Base-by-base conservation (phyloP, 2,329 filamentous ascomycete species). In the Orbilia brochopaga region DNA sequence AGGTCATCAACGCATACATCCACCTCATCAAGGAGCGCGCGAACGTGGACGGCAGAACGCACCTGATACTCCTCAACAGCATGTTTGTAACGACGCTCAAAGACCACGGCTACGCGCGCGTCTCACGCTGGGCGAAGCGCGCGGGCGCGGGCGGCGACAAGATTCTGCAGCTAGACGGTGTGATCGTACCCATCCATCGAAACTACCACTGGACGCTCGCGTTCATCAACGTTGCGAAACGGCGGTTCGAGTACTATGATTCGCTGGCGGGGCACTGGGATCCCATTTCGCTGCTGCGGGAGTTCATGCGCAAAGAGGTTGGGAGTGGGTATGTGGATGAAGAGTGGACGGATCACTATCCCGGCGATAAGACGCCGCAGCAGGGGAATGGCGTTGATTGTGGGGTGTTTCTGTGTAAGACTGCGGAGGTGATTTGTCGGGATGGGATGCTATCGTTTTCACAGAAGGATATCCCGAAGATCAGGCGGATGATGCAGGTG, bases 231-330 rank as follows among this genome's bases (percentile, higher is more conserved):
- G 70, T 74, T n/a, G 73, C 66, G 48, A 17, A 72, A 30, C 76
- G 73, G 59, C 67, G 74, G 24, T 73, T 77, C 27, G 76, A 77
- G 52, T 75, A 75, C 23, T 77, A 75, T 19, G 76, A 77, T 74
- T 77, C 76, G 0, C 24, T 76, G 21, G 74, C 69, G 21, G 73
- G 69, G 10, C 62, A 64, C 57, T 64, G 60, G 59, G 75, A 75
- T 64, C 73, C 58, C 2, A 60, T 55, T 27, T 30, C 15, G 66
- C 63, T 54, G 17, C 44, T 76, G 10, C 54, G 76, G 11, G 51
- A 59, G 11, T 77, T 73, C 35, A 62, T 77, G 30, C 55, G 46
- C 32, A 30, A 74, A 3, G 76, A 77, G 57, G 74, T 74, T n/a
- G 59, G 64, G 8, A 46, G 27, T 6, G 73, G 70, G 30, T 63